phyloP scores from a whole-genome alignment of 1,284 basidiomycete species.

The Meira nashicola region DNA sequence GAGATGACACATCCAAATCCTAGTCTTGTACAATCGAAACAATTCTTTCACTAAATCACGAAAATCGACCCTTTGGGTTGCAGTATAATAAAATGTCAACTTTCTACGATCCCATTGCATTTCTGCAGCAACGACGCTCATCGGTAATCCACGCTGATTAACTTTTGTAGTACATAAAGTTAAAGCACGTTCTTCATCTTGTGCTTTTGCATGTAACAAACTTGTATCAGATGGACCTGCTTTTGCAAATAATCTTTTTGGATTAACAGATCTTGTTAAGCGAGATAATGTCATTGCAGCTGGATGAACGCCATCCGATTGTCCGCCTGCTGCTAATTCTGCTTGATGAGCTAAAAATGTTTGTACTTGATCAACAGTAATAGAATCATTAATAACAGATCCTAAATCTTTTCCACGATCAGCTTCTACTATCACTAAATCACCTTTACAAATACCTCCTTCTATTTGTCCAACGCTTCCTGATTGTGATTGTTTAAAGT shows the following conservation, averaged over 20 bases:
- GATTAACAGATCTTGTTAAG: conserved; percentile 56
- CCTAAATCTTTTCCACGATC: conserved; percentile 90
- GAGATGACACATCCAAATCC: conserved; percentile 44
- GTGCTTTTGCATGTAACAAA: conserved; percentile 55
- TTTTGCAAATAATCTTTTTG: conserved; percentile 93
- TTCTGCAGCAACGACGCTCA: conserved; percentile 96
- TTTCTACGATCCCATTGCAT: conserved; percentile 87
- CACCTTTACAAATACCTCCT: conserved; percentile 65
- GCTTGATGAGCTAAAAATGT: conserved; percentile 39
- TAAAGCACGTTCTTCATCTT: conserved; percentile 87
- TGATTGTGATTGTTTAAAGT: conserved; percentile 59
- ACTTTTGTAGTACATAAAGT: conserved; percentile 87
- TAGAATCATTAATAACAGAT: conserved; percentile 60
- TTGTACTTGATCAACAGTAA: conserved; percentile 81
- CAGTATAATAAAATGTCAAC: conserved; percentile 93
- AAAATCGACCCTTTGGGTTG: conserved; percentile 94
- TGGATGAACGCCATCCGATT: not conserved
- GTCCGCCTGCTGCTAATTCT: conserved; percentile 15
- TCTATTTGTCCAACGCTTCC: conserved; percentile 12
- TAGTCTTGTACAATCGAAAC: conserved; percentile 62
- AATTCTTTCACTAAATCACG: conserved; percentile 87
- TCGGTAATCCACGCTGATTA: conserved; percentile 67
- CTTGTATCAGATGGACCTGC: conserved; percentile 70
- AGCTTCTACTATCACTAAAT: conserved; percentile 92
- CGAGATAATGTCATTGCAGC: conserved; percentile 13